Evolutionary conservation across 2,329 filamentous ascomycete genomes (phyloP).

Genomic region (Diaporthe citrichinensis): DNA sequence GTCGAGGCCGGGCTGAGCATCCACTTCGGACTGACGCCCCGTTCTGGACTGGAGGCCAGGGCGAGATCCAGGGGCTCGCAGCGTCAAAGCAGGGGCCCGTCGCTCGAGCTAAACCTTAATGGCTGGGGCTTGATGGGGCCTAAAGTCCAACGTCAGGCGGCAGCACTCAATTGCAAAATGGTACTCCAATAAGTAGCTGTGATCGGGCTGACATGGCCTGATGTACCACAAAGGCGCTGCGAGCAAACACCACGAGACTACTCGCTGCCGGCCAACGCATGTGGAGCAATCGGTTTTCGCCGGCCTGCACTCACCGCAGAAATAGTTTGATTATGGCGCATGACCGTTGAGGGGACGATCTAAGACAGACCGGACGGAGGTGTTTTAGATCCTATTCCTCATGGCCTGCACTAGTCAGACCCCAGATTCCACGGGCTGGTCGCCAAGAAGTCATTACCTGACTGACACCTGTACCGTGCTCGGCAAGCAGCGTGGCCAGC

Average conservation of each 20-base stretch:
- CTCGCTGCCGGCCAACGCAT: neutral
- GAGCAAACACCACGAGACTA: neutral
- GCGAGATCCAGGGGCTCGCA: constrained; percentile 26
- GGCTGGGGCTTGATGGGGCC: constrained; percentile 15
- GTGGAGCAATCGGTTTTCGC: neutral
- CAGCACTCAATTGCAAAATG: constrained; percentile 8
- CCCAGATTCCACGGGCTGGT: constrained; percentile 17
- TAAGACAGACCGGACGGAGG: constrained; percentile 28
- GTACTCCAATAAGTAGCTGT: neutral
- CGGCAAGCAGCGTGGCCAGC: neutral
- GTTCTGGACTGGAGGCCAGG: constrained; percentile 8
- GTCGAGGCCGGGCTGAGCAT: constrained; percentile 26
- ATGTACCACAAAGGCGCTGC: neutral
- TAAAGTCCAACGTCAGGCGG: constrained; percentile 1
- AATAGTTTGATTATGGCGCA: neutral
- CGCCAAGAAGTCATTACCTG: constrained; percentile 9
- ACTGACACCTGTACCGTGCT: constrained; percentile 1
- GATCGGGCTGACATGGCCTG: neutral
- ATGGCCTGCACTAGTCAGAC: constrained; percentile 20
- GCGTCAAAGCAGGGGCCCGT: constrained; percentile 4
- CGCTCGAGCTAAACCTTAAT: constrained; percentile 29
- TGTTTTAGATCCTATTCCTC: constrained; percentile 31
- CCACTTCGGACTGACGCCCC: constrained; percentile 23
- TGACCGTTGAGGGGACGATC: neutral
- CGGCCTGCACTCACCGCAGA: neutral